phyloP scores from a whole-genome alignment of 208 protist species.

The Phytomonas sp. region DNA sequence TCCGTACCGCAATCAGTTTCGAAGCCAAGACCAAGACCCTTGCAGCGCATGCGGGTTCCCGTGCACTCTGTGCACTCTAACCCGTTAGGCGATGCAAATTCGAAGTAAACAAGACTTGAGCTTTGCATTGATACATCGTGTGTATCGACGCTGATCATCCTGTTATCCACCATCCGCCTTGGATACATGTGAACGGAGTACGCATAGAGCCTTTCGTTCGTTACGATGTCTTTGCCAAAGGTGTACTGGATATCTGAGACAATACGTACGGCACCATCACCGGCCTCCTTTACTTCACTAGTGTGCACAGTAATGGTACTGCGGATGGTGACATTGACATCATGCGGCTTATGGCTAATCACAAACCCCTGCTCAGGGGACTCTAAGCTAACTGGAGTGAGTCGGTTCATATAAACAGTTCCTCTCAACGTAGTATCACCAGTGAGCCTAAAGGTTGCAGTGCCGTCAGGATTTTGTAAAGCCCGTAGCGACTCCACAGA shows the following conservation, averaged over 20 bases:
- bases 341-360: conserved; percentile 30
- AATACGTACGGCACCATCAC: conserved; percentile 3
- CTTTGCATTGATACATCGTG: conserved; percentile 17
- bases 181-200: conserved; percentile 70
- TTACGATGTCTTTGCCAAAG: conserved; percentile 24
- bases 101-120: conserved; percentile 39
- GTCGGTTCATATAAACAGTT: conserved; percentile 65
- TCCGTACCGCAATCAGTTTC: conserved; percentile 46
- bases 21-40: conserved; percentile 34
- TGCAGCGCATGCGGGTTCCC: conserved; percentile 42
- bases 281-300: conserved; percentile 6
- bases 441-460: conserved; percentile 47
- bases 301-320: conserved; percentile 49
- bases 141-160: conserved; percentile 22
- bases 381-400: conserved; percentile 60
- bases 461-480: conserved; percentile 47
- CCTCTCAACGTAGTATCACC: conserved; percentile 45
- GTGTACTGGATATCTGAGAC: conserved; percentile 52
- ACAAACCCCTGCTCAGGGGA: conserved; percentile 36
- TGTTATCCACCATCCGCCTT: conserved; percentile 24
- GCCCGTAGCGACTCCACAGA: conserved; percentile 59
- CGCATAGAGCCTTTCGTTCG: conserved; percentile 63
- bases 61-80: conserved; percentile 65
- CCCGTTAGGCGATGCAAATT: conserved; percentile 45
- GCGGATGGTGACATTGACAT: conserved; percentile 40